phyloP scores from a whole-genome alignment of 352 stramenopile species.

The Phytophthora sojae region DNA sequence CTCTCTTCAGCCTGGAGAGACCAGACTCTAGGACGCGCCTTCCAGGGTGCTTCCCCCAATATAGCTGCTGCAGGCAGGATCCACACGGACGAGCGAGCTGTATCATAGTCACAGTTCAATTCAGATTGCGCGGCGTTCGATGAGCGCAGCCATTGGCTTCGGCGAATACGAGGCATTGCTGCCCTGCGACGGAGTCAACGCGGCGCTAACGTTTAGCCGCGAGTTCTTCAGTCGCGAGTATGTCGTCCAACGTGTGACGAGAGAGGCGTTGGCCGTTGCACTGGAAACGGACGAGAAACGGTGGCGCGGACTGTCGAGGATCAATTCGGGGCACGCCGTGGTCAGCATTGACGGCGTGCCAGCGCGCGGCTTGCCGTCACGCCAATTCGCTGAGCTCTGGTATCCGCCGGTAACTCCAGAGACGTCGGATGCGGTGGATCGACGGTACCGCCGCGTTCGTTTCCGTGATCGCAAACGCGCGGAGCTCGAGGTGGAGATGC shows the following conservation, averaged over 20 bases:
- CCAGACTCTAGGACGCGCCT: constrained; percentile 16
- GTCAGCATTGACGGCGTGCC: constrained; percentile 39
- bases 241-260: constrained; percentile 43
- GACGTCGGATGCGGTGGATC: neutral
- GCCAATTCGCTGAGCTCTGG: constrained; percentile 46
- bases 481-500: constrained; percentile 42
- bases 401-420: constrained; percentile 1
- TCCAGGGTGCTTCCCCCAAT: constrained; percentile 2
- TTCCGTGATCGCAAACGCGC: constrained; percentile 47
- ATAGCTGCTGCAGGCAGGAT: neutral
- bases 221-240: constrained; percentile 57
- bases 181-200: constrained; percentile 17
- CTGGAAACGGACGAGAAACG: constrained; percentile 8
- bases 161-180: constrained; percentile 48
- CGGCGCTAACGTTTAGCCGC: constrained; percentile 34
- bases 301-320: constrained; percentile 30
- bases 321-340: constrained; percentile 42
- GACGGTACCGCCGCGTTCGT: constrained; percentile 16
- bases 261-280: constrained; percentile 18
- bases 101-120: constrained; percentile 7
- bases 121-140: constrained; percentile 13
- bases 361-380: constrained; percentile 32
- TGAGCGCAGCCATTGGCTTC: constrained; percentile 29
- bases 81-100: too few species aligned
- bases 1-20: neutral